Conservation (phyloP, 2,329 filamentous ascomycete genomes). For the Coniochaeta sp. region DNA sequence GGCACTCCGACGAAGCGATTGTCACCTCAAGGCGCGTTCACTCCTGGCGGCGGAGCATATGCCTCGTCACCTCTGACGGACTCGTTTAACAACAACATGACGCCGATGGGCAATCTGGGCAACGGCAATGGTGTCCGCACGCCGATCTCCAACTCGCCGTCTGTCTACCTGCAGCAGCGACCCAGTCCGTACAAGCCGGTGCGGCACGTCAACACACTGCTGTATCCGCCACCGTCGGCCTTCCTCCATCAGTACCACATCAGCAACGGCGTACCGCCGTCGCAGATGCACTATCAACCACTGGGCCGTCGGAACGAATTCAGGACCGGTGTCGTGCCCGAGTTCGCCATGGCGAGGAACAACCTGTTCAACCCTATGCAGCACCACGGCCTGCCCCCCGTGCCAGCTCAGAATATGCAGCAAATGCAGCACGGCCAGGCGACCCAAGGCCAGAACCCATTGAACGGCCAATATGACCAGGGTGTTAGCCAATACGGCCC, state of each 20-base stretch:
- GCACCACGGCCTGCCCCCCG: slow-evolving; percentile 7
- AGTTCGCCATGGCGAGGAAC: slow-evolving; percentile 31
- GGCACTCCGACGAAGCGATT: slow-evolving; percentile 46
- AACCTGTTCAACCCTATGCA: neutral
- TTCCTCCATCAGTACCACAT: slow-evolving; percentile 71
- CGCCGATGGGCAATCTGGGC: slow-evolving; percentile 10
- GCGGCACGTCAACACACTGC: slow-evolving; percentile 80
- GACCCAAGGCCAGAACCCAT: neutral
- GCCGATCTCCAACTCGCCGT: slow-evolving; percentile 74
- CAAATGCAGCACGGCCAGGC: neutral
- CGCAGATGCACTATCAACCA: slow-evolving; percentile 78
- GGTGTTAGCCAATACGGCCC: neutral
- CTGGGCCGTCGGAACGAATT: slow-evolving; percentile 62
- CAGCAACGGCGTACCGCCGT: slow-evolving; percentile 39
- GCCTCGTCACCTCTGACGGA: slow-evolving; percentile 65
- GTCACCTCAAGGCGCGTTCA: slow-evolving; percentile 38
- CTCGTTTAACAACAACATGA: slow-evolving; percentile 38
- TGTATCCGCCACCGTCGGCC: slow-evolving; percentile 76
- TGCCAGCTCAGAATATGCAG: slow-evolving; percentile 7
- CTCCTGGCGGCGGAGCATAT: slow-evolving; percentile 35
- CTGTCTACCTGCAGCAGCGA: slow-evolving; percentile 78
- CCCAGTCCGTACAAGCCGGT: slow-evolving; percentile 91
- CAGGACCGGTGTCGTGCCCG: slow-evolving; percentile 64
- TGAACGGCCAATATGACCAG: neutral
- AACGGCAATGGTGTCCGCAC: slow-evolving; percentile 38